These are phyloP conservation scores for Ophiostoma quercus DNA, from an alignment of 2,329 filamentous ascomycete species.

Conservation along the genomic window DNA sequence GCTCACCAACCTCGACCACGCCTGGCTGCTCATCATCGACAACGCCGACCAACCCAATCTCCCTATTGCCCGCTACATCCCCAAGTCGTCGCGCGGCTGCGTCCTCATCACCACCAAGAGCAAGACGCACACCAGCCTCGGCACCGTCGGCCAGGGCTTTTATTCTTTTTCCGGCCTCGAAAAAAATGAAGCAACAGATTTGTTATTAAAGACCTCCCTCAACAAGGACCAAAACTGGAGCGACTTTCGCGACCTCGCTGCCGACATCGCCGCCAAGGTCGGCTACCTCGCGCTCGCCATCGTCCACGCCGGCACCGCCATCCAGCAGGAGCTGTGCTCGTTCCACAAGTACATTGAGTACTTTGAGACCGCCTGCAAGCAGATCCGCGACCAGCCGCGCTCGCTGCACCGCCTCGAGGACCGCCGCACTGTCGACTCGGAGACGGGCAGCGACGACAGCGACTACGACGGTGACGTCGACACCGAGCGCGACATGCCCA, in stretches of 20 bases:
- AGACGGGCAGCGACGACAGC: constrained; percentile 1
- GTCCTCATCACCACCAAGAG: constrained; percentile 16
- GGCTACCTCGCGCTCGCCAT: constrained; percentile 15
- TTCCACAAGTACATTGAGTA: constrained; percentile 10
- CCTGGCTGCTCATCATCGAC: constrained; percentile 18
- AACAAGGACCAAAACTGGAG: neutral
- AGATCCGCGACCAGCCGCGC: neutral
- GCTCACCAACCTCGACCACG: constrained; percentile 3
- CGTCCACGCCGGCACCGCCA: constrained; percentile 15
- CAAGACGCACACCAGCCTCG: constrained; percentile 2
- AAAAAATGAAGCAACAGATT: neutral
- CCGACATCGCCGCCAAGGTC: neutral
- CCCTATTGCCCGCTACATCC: constrained; percentile 6
- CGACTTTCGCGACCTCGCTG: neutral
- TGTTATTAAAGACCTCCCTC: constrained; percentile 4
- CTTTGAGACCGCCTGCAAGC: constrained; percentile 8
- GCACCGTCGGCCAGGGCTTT: constrained; percentile 3
- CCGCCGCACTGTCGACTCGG: neutral
- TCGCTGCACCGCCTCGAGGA: neutral
- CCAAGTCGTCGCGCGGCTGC: neutral
- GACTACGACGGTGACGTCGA: constrained; percentile 7
- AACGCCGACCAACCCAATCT: constrained; percentile 17
- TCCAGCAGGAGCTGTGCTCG: constrained; percentile 3
- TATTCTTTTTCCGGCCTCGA: constrained; percentile 7
- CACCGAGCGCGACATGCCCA: constrained; percentile 3